A percentile compares a stretch with the other conserved stretches of the same genome.
phyloP scores from a whole-genome alignment of 2,329 filamentous ascomycete genomes.

The Alternaria triticina region DNA sequence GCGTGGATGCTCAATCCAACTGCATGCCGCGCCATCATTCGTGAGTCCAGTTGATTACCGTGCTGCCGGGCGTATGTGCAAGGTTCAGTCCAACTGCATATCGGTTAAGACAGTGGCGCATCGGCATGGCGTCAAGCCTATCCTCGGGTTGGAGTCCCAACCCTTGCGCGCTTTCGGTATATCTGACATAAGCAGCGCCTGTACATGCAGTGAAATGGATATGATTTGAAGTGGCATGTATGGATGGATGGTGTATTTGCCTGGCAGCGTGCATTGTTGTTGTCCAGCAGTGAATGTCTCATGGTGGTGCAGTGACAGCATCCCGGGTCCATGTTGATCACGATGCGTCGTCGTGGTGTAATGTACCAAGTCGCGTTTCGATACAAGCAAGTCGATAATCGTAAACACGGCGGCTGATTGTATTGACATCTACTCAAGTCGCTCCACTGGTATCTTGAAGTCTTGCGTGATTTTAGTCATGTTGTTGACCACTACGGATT shows the following conservation, averaged over 20 bases:
- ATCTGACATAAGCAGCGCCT: neutral
- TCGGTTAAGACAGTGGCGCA: neutral
- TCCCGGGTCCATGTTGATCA: neutral
- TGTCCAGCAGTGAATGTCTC: neutral
- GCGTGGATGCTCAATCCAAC: neutral
- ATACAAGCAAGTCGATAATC: neutral
- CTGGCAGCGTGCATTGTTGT: neutral
- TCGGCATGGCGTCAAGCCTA: neutral
- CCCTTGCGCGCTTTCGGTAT: neutral
- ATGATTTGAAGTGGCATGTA: neutral
- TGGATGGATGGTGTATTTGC: neutral
- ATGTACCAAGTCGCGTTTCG: too few species aligned
- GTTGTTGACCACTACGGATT: slow-evolving; percentile 28
- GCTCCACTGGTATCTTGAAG: slow-evolving; percentile 42
- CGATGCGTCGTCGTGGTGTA: neutral
- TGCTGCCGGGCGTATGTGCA: neutral
- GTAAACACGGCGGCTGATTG: neutral
- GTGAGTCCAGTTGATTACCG: neutral
- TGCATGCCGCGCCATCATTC: neutral
- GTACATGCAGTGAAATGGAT: neutral
- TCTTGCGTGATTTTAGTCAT: slow-evolving; percentile 42
- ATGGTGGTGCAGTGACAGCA: neutral
- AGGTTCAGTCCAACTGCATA: neutral
- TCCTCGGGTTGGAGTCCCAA: neutral
- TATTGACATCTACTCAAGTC: slow-evolving; percentile 35